Percentiles rank a stretch among this genome's conserved stretches.
Conservation (phyloP, 108 stramenopile genomes). For the Heterococcus sp. region DNA sequence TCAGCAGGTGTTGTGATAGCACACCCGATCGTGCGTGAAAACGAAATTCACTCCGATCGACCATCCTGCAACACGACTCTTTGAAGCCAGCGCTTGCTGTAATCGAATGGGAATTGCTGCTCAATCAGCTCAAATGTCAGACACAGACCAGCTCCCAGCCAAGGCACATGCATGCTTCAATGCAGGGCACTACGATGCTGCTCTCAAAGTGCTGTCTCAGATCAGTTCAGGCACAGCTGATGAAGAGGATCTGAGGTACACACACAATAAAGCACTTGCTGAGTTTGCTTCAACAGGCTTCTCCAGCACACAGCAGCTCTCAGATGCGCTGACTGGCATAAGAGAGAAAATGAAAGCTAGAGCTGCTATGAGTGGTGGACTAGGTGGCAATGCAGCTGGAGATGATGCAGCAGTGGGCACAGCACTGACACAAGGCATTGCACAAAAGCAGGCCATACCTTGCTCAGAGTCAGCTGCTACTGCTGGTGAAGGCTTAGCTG, state of each 20-base stretch:
- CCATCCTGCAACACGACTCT: too few relatives aligned
- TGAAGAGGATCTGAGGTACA: neutral
- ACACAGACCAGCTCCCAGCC: slow-evolving; percentile 18
- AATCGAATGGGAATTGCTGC: too few relatives aligned
- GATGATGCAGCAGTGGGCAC: neutral
- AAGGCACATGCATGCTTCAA: slow-evolving; percentile 20
- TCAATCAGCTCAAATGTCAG: too few relatives aligned
- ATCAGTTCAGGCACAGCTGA: neutral
- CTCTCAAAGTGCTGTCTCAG: slow-evolving; percentile 28
- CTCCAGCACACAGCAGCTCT: slow-evolving; percentile 7
- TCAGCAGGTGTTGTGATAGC: too few relatives aligned
- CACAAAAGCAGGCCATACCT: neutral
- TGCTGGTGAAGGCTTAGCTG: slow-evolving; percentile 22
- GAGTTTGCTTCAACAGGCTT: slow-evolving; percentile 41
- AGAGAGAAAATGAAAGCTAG: slow-evolving; percentile 3
- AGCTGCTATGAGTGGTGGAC: neutral
- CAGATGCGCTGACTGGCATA: slow-evolving; percentile 7
- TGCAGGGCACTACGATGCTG: slow-evolving; percentile 30
- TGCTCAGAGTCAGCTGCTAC: slow-evolving; percentile 1
- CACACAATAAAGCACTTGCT: slow-evolving; percentile 30
- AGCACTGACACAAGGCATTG: neutral
- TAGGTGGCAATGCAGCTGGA: neutral
- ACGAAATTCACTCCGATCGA: too few relatives aligned
- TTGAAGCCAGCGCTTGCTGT: too few relatives aligned
- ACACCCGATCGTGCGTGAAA: too few relatives aligned